phyloP scores from a whole-genome alignment of 768 basidiomycete species.

The Melanogaster broomeanus region DNA sequence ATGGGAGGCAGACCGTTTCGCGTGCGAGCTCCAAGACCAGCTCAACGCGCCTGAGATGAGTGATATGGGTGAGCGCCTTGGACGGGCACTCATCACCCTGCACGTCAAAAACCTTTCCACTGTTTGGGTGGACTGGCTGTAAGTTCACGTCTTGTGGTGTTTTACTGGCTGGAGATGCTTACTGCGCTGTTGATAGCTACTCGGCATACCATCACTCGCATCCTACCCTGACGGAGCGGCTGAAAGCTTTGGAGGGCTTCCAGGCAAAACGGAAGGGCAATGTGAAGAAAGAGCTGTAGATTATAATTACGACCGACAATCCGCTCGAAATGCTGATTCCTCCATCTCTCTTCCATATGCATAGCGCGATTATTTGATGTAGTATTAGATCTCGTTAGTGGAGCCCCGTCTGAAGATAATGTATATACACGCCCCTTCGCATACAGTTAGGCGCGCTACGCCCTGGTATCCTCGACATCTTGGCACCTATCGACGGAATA shows the following conservation, averaged over 20 bases:
- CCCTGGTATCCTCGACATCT: not conserved
- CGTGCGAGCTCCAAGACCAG: constrained; percentile 65
- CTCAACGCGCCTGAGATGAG: constrained; percentile 54
- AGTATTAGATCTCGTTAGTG: not conserved
- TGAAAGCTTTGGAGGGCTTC: constrained; percentile 78
- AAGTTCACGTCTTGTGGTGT: constrained; percentile 27
- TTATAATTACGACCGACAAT: not conserved
- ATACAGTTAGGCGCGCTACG: not conserved
- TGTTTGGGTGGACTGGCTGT: constrained; percentile 94
- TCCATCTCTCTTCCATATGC: not conserved
- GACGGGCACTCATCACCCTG: constrained; percentile 77
- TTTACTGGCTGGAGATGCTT: not conserved
- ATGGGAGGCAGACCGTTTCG: constrained; percentile 90
- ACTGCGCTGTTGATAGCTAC: constrained; percentile 54
- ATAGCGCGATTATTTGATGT: not conserved
- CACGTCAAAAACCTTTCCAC: constrained; percentile 93
- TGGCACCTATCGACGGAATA: constrained; percentile 21
- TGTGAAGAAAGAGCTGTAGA: constrained; percentile 29
- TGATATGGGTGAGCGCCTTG: constrained; percentile 86
- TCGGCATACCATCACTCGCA: constrained; percentile 97
- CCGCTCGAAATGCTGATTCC: not conserved
- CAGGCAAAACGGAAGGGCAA: constrained; percentile 40
- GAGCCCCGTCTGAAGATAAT: not conserved
- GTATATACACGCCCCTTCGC: not conserved
- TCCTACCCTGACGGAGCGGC: constrained; percentile 88